Conservation (phyloP, 2,329 filamentous ascomycete species). For the Fusarium sp. region DNA sequence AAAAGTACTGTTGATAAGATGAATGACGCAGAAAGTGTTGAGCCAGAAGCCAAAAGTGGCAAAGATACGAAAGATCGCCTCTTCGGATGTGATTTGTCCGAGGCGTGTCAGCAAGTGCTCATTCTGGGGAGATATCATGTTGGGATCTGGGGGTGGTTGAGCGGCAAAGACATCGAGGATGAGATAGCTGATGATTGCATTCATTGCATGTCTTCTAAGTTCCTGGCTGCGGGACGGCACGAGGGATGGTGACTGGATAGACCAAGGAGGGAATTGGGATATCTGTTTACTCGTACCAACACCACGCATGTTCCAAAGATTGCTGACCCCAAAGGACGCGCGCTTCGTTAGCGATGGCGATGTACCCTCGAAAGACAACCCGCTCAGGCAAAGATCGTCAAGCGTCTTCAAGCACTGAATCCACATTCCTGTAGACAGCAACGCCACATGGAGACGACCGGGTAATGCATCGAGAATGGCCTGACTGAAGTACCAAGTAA, state of each 20-base stretch:
- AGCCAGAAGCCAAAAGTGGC: constrained; percentile 37
- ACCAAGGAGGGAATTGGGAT: constrained; percentile 21
- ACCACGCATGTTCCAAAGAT: constrained; percentile 42
- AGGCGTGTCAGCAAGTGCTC: constrained; percentile 28
- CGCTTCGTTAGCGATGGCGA: not conserved
- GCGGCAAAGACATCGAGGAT: constrained; percentile 33
- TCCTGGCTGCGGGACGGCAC: constrained; percentile 24
- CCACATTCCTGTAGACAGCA: constrained; percentile 40
- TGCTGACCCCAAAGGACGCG: constrained; percentile 19
- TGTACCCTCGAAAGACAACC: constrained; percentile 9
- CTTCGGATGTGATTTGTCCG: constrained; percentile 5
- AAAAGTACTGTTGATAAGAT: constrained; percentile 37
- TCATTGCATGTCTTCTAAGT: constrained; percentile 23
- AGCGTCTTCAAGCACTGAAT: constrained; percentile 39
- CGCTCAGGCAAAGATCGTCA: constrained; percentile 35
- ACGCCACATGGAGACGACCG: constrained; percentile 35
- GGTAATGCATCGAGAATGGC: constrained; percentile 15
- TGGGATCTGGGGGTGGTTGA: constrained; percentile 26
- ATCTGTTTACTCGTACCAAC: constrained; percentile 24
- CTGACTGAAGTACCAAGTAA: constrained; percentile 33
- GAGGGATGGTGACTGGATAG: not conserved
- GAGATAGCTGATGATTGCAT: constrained; percentile 22
- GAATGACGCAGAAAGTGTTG: constrained; percentile 41
- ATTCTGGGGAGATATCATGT: constrained; percentile 25
- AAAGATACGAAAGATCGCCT: constrained; percentile 35